Conservation (phyloP, 768 basidiomycete genomes). For the Amanita muscaria region DNA sequence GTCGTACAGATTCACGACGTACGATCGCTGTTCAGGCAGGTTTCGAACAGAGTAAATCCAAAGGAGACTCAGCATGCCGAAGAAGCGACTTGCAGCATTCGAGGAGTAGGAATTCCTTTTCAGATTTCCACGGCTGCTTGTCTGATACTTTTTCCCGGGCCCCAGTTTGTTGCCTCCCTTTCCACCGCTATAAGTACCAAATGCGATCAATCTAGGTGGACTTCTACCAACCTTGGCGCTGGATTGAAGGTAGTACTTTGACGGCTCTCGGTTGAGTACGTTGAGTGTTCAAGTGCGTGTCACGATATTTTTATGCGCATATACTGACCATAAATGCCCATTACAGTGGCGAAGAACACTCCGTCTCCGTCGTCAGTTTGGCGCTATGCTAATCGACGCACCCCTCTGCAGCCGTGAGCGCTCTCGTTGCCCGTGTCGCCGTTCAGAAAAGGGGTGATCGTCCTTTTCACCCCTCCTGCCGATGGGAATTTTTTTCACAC, state of each 20-base stretch:
- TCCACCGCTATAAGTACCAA: no score
- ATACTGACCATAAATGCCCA: not conserved
- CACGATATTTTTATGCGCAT: not conserved
- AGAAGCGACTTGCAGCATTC: no score
- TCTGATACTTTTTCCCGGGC: not conserved
- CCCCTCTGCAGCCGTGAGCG: conserved; percentile 20
- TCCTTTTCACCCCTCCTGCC: conserved; percentile 30
- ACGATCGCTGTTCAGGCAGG: no score
- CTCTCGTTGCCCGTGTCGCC: conserved; percentile 11
- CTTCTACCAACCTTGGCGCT: no score
- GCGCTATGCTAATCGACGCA: conserved; percentile 26
- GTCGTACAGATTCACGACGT: no score
- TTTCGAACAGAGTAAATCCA: no score
- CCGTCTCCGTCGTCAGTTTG: conserved; percentile 31
- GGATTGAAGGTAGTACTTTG: conserved; percentile 29
- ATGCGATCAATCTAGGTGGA: no score
- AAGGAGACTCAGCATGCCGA: no score
- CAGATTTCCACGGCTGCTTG: not conserved
- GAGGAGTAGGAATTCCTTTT: no score
- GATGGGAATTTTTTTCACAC: conserved; percentile 43
- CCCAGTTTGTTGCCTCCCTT: no score
- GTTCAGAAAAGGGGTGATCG: conserved; percentile 18
- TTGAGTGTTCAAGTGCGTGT: conserved; percentile 25
- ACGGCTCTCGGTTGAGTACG: conserved; percentile 28
- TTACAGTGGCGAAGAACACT: conserved; percentile 30